These are phyloP conservation scores for Babesia ovata DNA, from an alignment of 169 alveolate species.

Conservation along the genomic window DNA sequence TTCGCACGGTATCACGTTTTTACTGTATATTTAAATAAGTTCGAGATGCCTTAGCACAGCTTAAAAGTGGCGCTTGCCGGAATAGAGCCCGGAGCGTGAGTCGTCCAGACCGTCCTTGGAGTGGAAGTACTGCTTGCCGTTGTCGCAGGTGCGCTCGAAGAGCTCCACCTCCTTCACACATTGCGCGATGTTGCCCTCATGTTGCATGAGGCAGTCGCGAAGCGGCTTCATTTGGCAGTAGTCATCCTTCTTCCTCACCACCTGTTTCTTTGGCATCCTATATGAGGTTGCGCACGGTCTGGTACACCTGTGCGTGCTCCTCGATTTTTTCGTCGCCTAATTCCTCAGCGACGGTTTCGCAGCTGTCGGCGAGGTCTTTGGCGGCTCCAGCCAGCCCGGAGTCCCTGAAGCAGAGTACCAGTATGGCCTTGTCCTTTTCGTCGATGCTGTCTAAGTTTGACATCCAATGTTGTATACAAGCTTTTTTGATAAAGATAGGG, in stretches of 20 bases:
- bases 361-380: background rate
- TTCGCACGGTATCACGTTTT: background rate
- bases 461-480: conserved; percentile 9
- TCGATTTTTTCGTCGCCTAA: conserved; percentile 8
- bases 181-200: conserved; percentile 76
- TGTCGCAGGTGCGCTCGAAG: conserved; percentile 84
- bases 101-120: conserved; percentile 87
- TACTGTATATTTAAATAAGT: background rate
- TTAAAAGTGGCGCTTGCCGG: conserved; percentile 78
- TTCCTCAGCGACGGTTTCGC: background rate
- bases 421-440: conserved; percentile 4
- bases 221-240: conserved; percentile 83
- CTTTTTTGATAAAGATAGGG: conserved; percentile 2
- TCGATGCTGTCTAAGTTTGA: background rate
- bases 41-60: background rate
- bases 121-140: conserved; percentile 79
- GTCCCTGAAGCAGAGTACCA: conserved; percentile 27
- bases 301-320: conserved; percentile 12
- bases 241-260: conserved; percentile 62
- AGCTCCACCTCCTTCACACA: conserved; percentile 78
- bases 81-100: conserved; percentile 79
- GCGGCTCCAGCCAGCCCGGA: conserved; percentile 6
- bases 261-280: conserved; percentile 66
- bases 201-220: conserved; percentile 75
- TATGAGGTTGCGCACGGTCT: conserved; percentile 17